Conservation (phyloP, 1,284 basidiomycete genomes). For the Cryptococcus amylolentus region DNA sequence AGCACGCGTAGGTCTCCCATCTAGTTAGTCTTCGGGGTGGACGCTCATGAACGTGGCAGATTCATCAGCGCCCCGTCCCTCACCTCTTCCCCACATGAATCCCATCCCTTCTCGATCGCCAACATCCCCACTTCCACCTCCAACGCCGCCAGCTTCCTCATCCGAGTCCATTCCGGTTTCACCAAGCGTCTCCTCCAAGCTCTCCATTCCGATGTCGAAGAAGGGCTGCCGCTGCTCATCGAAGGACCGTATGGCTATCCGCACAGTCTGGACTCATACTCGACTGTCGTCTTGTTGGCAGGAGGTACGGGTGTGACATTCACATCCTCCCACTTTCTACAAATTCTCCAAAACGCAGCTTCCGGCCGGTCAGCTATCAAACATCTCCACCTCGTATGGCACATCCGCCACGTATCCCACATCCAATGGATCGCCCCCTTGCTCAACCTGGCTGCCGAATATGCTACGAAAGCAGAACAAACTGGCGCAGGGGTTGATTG, state of each 20-base stretch:
- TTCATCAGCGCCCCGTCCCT: conserved; percentile 41
- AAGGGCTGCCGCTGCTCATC: conserved; percentile 27
- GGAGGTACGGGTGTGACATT: conserved; percentile 45
- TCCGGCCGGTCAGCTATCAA: conserved; percentile 25
- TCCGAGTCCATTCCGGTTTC: conserved; percentile 41
- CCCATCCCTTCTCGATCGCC: conserved; percentile 47
- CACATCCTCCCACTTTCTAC: conserved; percentile 30
- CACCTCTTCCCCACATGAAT: conserved; percentile 34
- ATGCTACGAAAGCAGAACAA: neutral
- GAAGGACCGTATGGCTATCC: conserved; percentile 47
- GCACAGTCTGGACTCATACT: conserved; percentile 23
- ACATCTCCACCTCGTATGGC: conserved; percentile 38
- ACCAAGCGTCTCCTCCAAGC: conserved; percentile 29
- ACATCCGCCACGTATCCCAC: conserved; percentile 30
- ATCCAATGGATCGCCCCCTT: conserved; percentile 24
- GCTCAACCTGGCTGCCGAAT: conserved; percentile 15
- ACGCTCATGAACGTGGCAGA: conserved; percentile 12
- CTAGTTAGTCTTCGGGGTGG: neutral
- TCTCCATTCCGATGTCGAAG: conserved; percentile 11
- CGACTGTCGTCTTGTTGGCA: conserved; percentile 38
- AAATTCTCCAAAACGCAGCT: conserved; percentile 18
- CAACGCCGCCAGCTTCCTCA: conserved; percentile 35
- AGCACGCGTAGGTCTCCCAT: conserved; percentile 48
- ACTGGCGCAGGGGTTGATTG: conserved; percentile 1
- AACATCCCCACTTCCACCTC: conserved; percentile 29